phyloP scores from a whole-genome alignment of 441 rosid genomes.

The Populus tomentosa region DNA sequence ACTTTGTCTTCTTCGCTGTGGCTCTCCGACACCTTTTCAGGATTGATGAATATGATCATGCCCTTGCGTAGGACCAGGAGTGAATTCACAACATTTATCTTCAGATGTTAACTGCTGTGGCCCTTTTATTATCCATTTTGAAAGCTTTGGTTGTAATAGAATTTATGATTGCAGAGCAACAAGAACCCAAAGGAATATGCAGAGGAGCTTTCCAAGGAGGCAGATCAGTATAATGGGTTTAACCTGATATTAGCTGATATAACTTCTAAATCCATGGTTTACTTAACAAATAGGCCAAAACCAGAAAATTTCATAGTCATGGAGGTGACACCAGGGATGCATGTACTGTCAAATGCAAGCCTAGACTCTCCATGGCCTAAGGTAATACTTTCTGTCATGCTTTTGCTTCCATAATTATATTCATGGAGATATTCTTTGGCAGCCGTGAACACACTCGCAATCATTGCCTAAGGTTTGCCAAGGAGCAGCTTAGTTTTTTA shows the following conservation, averaged over 20 bases:
- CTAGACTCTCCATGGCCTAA: constrained; percentile 87
- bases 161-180: constrained; percentile 39
- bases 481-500: background rate
- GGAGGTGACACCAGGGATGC: constrained; percentile 72
- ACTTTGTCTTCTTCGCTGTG: background rate
- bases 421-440: background rate
- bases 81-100: background rate
- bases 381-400: constrained; percentile 30
- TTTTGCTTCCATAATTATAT: background rate
- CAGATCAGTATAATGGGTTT: constrained; percentile 58
- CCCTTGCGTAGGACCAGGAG: background rate
- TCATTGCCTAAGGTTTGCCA: too few relatives aligned
- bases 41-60: background rate
- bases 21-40: background rate
- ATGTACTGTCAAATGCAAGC: constrained; percentile 67
- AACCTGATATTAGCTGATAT: constrained; percentile 57
- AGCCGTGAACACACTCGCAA: background rate
- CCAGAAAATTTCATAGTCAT: constrained; percentile 23
- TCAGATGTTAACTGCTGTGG: background rate
- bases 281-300: constrained; percentile 57
- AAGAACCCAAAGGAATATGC: constrained; percentile 64
- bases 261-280: constrained; percentile 50
- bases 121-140: background rate
- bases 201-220: constrained; percentile 43
- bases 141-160: background rate